These are phyloP conservation scores for Blepharisma stoltei DNA, from an alignment of 73 alveolate species.

Conservation along the genomic window DNA sequence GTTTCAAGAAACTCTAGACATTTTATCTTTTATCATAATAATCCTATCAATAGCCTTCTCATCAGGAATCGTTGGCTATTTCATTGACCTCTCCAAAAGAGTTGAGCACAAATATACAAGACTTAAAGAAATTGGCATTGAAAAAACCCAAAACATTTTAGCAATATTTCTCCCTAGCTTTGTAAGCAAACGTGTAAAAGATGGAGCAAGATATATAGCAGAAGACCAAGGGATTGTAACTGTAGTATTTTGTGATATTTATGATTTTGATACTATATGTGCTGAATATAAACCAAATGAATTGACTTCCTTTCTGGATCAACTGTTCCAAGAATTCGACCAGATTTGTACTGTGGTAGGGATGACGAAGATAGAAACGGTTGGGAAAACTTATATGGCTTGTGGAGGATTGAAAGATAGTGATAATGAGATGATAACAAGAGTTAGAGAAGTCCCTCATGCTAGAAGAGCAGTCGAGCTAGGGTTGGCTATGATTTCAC, in stretches of 20 bases:
- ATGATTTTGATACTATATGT: slow-evolving; percentile 47
- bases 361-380: slow-evolving; percentile 74
- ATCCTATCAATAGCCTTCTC: neutral
- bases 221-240: slow-evolving; percentile 73
- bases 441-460: neutral
- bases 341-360: slow-evolving; percentile 38
- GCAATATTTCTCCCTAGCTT: slow-evolving; percentile 65
- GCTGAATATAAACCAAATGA: slow-evolving; percentile 37
- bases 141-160: slow-evolving; percentile 51
- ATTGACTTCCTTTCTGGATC: slow-evolving; percentile 38
- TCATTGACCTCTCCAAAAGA: neutral
- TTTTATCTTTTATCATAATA: neutral
- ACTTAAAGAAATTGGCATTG: slow-evolving; percentile 10
- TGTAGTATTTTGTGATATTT: slow-evolving; percentile 70
- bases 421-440: slow-evolving; percentile 26
- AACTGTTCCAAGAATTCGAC: slow-evolving; percentile 40
- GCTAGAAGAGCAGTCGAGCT: slow-evolving; percentile 26
- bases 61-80: slow-evolving; percentile 2
- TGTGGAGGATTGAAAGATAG: slow-evolving; percentile 84
- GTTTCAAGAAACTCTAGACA: neutral
- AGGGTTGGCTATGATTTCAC: slow-evolving; percentile 44
- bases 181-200: slow-evolving; percentile 62
- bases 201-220: slow-evolving; percentile 63
- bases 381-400: slow-evolving; percentile 88
- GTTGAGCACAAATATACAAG: neutral